Percentiles rank a stretch among this genome's conserved stretches.
Evolutionary conservation across 176 grass and related monocot genomes (phyloP).

Genomic region (Eremochloa ophiuroides): DNA sequence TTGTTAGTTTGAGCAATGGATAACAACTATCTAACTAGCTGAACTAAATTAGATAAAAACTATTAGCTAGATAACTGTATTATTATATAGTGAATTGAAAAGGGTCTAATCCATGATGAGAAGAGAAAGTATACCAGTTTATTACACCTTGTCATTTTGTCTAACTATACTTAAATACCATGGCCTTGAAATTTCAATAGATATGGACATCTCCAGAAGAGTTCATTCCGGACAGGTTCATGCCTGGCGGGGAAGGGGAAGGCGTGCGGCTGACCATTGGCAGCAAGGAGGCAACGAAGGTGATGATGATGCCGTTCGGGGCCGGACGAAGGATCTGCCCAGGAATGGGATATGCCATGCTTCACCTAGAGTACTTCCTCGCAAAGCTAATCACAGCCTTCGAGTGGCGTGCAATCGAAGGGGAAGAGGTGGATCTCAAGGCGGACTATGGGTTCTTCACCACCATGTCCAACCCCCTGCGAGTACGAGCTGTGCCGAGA

Average conservation of each 20-base stretch:
- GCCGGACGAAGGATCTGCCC: slow-evolving; percentile 3
- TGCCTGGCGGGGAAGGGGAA: neutral
- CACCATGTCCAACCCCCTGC: neutral
- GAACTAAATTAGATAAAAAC: too few relatives aligned
- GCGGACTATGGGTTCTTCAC: slow-evolving; percentile 8
- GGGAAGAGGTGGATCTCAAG: neutral
- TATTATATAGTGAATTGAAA: too few relatives aligned
- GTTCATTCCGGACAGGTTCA: slow-evolving; percentile 11
- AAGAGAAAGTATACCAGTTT: too few relatives aligned
- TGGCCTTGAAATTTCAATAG: neutral
- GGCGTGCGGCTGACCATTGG: neutral
- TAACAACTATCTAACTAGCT: too few relatives aligned
- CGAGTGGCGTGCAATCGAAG: neutral
- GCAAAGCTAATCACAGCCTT: neutral
- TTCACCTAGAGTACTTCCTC: neutral
- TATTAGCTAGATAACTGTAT: too few relatives aligned
- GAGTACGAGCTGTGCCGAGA: neutral
- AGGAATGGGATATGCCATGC: neutral
- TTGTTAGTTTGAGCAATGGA: too few relatives aligned
- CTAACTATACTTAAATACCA: neutral
- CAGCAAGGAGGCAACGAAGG: neutral
- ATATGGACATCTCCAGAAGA: slow-evolving; percentile 1
- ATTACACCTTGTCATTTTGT: neutral
- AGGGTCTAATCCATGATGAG: too few relatives aligned
- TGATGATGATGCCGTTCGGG: slow-evolving; percentile 10